Conservation (phyloP, 2,329 filamentous ascomycete species). For the Byssothecium circinans region DNA sequence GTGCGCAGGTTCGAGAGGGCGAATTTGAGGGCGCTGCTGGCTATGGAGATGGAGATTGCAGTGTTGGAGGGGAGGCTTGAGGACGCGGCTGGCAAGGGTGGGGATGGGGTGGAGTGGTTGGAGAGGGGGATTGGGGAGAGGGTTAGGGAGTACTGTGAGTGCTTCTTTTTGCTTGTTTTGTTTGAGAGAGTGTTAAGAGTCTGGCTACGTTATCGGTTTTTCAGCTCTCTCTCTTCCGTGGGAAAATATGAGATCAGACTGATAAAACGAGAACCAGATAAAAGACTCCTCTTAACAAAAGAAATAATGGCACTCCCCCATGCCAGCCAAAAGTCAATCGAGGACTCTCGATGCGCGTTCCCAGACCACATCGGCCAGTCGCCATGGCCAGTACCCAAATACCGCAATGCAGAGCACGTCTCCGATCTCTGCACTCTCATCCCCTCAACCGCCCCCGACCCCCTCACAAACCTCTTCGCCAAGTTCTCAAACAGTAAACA, state of each 20-base stretch:
- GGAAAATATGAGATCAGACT: too few species aligned
- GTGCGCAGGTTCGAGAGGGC: constrained; percentile 3
- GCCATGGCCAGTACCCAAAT: background rate
- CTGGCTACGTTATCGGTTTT: too few species aligned
- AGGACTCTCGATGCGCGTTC: background rate
- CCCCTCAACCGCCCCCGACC: background rate
- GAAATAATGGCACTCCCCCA: background rate
- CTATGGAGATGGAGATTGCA: constrained; percentile 5
- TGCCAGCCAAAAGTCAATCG: background rate
- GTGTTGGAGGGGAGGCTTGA: constrained; percentile 3
- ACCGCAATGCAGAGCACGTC: background rate
- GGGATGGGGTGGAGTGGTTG: background rate
- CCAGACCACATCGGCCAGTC: background rate
- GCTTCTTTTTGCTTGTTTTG: background rate
- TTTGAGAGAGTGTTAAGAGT: background rate
- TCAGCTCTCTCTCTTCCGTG: too few species aligned
- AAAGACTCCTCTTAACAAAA: constrained; percentile 1
- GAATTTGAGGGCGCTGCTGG: constrained; percentile 1
- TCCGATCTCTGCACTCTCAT: constrained; percentile 3
- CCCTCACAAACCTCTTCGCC: constrained; percentile 4
- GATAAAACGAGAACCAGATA: background rate
- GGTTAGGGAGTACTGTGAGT: constrained; percentile 12
- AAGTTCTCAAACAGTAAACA: background rate
- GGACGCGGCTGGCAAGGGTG: background rate
- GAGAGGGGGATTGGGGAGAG: constrained; percentile 3